Evolutionary conservation across 179 eudicot genomes (phyloP).

Genomic region (Actinidia polygama): DNA sequence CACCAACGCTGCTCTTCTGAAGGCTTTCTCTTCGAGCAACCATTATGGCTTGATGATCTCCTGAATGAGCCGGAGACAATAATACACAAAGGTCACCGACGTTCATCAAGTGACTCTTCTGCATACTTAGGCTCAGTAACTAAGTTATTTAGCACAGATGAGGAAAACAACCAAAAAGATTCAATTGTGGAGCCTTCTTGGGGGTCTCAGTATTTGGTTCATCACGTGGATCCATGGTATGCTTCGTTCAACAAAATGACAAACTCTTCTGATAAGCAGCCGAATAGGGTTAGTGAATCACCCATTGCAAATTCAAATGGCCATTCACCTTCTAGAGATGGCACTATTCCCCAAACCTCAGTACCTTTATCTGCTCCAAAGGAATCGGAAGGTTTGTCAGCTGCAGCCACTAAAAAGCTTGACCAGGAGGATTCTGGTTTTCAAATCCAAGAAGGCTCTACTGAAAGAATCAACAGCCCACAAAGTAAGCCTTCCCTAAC

Average conservation of each 20-base stretch:
- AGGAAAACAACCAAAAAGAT: conserved; percentile 21
- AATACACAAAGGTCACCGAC: conserved; percentile 52
- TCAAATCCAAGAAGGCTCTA: conserved; percentile 32
- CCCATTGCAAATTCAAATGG: conserved; percentile 15
- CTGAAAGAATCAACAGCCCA: conserved; percentile 34
- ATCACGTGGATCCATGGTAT: conserved; percentile 23
- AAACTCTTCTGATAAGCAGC: conserved; percentile 21
- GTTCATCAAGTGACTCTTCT: conserved; percentile 72
- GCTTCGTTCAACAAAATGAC: conserved; percentile 20
- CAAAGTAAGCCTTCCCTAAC: conserved; percentile 44
- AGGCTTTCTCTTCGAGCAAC: conserved; percentile 55
- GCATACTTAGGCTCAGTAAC: conserved; percentile 40
- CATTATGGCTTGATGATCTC: conserved; percentile 87
- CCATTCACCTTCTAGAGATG: conserved; percentile 22
- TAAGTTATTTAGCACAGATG: conserved; percentile 4
- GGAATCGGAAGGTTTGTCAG: conserved; percentile 27
- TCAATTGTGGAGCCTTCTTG: conserved; percentile 25
- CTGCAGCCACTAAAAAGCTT: conserved; percentile 21
- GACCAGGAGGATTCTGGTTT: conserved; percentile 36
- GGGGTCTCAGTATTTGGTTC: conserved; percentile 32
- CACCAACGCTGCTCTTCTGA: conserved; percentile 51
- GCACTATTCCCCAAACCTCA: conserved; percentile 27
- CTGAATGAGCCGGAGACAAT: conserved; percentile 68
- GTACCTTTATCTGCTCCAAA: conserved; percentile 32
- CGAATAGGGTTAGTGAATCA: conserved; percentile 25